Evolutionary conservation across 805 yeast genomes (phyloP).

Genomic region (Cyberlindnera amylophila): DNA sequence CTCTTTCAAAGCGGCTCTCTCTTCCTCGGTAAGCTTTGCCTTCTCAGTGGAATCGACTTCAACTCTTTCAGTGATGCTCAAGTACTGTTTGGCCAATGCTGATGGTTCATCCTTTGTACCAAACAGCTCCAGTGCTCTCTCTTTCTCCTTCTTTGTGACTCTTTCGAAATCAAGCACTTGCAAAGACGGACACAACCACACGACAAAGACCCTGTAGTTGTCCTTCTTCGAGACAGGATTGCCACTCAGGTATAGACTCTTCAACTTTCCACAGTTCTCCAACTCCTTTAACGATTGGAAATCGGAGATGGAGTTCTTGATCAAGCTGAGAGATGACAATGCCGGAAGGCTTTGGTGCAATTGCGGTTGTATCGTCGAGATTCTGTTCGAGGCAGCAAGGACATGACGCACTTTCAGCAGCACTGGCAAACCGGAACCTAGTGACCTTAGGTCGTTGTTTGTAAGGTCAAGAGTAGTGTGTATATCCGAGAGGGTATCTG

Average conservation of each 20-base stretch:
- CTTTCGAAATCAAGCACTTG: constrained; percentile 64
- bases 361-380: constrained; percentile 38
- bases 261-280: constrained; percentile 37
- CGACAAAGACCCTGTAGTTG: constrained; percentile 55
- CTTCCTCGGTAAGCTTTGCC: constrained; percentile 45
- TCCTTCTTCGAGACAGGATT: constrained; percentile 51
- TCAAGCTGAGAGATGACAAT: constrained; percentile 48
- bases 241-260: constrained; percentile 48
- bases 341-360: constrained; percentile 39
- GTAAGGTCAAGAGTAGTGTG: constrained; percentile 64
- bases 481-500: constrained; percentile 38
- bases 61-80: constrained; percentile 5
- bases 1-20: constrained; percentile 45
- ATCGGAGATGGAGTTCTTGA: constrained; percentile 46
- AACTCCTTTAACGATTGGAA: constrained; percentile 41
- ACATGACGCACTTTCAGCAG: constrained; percentile 45
- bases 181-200: constrained; percentile 62
- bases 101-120: constrained; percentile 27
- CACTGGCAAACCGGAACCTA: constrained; percentile 43
- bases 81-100: constrained; percentile 3
- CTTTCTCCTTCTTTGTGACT: constrained; percentile 53
- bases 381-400: constrained; percentile 60
- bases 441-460: constrained; percentile 60
- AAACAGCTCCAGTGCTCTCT: constrained; percentile 40
- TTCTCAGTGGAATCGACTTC: constrained; percentile 23